Percentiles rank a stretch among this genome's conserved stretches.
Conservation (phyloP, 2,329 filamentous ascomycete genomes). For the Ustulina deusta region DNA sequence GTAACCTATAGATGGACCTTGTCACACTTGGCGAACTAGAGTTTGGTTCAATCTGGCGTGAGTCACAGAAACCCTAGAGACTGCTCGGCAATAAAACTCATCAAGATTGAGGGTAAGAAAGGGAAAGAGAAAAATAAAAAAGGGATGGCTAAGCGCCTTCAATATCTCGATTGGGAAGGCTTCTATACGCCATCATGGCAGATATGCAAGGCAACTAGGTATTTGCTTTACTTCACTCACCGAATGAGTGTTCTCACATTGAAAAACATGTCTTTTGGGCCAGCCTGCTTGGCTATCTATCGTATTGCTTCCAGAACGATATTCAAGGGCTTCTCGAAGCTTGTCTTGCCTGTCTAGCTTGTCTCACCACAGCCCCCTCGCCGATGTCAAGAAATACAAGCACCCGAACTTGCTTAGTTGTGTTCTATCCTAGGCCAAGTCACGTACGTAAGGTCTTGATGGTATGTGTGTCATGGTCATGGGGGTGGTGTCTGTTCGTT, state of each 20-base stretch:
- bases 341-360: slow-evolving; percentile 20
- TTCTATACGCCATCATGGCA: slow-evolving; percentile 7
- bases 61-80: slow-evolving; percentile 27
- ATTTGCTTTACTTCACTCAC: slow-evolving; percentile 18
- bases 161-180: slow-evolving; percentile 30
- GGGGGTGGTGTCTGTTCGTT: background rate
- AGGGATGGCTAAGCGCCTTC: slow-evolving; percentile 6
- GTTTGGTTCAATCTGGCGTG: slow-evolving; percentile 31
- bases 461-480: background rate
- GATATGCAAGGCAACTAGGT: slow-evolving; percentile 27
- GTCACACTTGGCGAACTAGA: slow-evolving; percentile 33
- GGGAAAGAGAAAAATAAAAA: background rate
- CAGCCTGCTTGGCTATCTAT: slow-evolving; percentile 13
- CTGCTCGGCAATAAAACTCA: slow-evolving; percentile 14
- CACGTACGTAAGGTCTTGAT: slow-evolving; percentile 23
- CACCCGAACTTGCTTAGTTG: slow-evolving; percentile 10
- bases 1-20: slow-evolving; percentile 7
- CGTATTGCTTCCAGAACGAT: slow-evolving; percentile 17
- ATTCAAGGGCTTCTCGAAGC: slow-evolving; percentile 36
- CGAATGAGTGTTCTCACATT: slow-evolving; percentile 21
- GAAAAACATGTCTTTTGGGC: slow-evolving; percentile 16
- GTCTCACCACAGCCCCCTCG: slow-evolving; percentile 31
- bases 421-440: slow-evolving; percentile 23
- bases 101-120: slow-evolving; percentile 9
- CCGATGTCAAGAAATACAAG: slow-evolving; percentile 11